Evolutionary conservation across 2,329 filamentous ascomycete species (phyloP).

Genomic region (Botryosphaeria agaves): DNA sequence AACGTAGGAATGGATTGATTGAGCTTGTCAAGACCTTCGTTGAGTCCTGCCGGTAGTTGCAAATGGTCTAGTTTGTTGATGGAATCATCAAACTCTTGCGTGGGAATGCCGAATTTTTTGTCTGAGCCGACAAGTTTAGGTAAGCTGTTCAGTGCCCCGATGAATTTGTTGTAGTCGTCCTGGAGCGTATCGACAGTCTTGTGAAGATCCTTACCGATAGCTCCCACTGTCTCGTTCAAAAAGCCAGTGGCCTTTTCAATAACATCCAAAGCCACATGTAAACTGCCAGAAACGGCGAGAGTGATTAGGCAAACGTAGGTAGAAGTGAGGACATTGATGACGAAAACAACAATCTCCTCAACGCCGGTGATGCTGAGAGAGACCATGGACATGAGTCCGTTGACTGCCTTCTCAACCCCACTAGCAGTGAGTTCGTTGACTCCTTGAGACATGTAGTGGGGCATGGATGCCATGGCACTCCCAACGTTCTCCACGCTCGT

Average conservation of each 20-base stretch:
- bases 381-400: constrained; percentile 63
- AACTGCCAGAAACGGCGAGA: constrained; percentile 60
- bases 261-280: constrained; percentile 50
- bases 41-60: constrained; percentile 49
- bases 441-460: constrained; percentile 77
- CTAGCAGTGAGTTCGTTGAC: constrained; percentile 73
- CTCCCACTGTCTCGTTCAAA: constrained; percentile 40
- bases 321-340: constrained; percentile 78
- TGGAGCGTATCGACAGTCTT: constrained; percentile 22
- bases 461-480: constrained; percentile 95
- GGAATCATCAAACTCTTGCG: constrained; percentile 46
- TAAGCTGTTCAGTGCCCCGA: constrained; percentile 24
- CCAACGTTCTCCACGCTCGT: constrained; percentile 84
- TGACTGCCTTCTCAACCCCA: constrained; percentile 64
- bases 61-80: constrained; percentile 53
- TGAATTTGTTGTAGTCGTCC: constrained; percentile 36
- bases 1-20: constrained; percentile 73
- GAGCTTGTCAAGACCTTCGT: constrained; percentile 51
- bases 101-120: constrained; percentile 20
- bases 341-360: constrained; percentile 75
- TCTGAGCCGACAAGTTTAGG: constrained; percentile 22
- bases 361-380: constrained; percentile 66
- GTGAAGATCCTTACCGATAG: constrained; percentile 39
- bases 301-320: constrained; percentile 86
- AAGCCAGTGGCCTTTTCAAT: constrained; percentile 42